These are phyloP conservation scores for Neoconidiobolus thromboides DNA, from an alignment of 371 early-diverging fungal genomes.

Conservation along the genomic window DNA sequence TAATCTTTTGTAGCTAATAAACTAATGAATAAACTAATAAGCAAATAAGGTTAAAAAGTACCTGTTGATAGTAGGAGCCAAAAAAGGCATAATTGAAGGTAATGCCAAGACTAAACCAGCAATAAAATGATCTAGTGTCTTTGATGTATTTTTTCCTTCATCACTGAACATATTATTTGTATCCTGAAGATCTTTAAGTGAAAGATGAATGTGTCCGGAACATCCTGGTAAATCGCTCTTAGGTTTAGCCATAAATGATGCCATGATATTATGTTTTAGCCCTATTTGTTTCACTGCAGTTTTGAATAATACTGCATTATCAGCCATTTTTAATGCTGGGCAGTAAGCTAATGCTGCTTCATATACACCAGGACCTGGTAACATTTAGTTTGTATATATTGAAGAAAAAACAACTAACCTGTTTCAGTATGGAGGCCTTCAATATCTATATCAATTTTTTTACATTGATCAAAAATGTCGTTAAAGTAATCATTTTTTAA, in stretches of 20 bases:
- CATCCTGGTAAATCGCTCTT: conserved; percentile 51
- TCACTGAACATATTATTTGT: conserved; percentile 16
- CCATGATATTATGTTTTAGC: conserved; percentile 39
- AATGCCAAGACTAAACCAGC: conserved; percentile 56
- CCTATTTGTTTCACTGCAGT: conserved; percentile 55
- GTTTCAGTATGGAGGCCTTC: conserved; percentile 74
- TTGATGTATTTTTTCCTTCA: no score
- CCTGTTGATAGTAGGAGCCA: conserved; percentile 69
- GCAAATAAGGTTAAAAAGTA: conserved; percentile 5
- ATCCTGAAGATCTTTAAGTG: conserved; percentile 23
- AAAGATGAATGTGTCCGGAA: conserved; percentile 68
- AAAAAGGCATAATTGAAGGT: conserved; percentile 49
- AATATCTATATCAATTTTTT: conserved; percentile 35
- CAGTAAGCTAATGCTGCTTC: conserved; percentile 57
- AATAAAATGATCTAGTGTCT: conserved; percentile 37
- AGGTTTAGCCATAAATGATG: conserved; percentile 80
- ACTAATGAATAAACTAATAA: conserved; percentile 4
- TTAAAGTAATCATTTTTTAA: conserved; percentile 50
- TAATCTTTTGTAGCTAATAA: conserved; percentile 51
- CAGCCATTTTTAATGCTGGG: conserved; percentile 42
- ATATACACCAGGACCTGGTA: conserved; percentile 57
- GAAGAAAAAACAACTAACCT: conserved; percentile 11
- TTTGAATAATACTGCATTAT: conserved; percentile 63
- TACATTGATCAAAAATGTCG: conserved; percentile 43
- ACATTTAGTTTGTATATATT: background rate